Conservation (phyloP, 148 eudicot genomes). For the Fagopyrum tataricum region DNA sequence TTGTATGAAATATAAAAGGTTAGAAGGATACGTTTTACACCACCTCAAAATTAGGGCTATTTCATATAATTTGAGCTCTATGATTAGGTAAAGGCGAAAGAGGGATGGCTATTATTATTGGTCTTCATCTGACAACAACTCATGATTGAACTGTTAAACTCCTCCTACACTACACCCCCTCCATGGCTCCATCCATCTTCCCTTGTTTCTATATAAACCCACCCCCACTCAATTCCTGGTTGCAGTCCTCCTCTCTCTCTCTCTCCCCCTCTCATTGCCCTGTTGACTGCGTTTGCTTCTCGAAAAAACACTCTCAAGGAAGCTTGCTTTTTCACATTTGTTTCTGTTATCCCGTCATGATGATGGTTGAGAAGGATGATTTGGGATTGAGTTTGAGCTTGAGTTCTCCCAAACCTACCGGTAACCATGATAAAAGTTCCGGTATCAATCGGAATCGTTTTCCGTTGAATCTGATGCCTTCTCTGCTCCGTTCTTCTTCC, state of each 20-base stretch:
- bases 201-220: slow-evolving; percentile 10
- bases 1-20: too few relatives aligned
- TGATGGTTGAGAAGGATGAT: slow-evolving; percentile 12
- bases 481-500: not conserved
- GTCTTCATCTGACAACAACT: slow-evolving; percentile 2
- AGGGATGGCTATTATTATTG: too few relatives aligned
- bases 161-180: not conserved
- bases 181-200: not conserved
- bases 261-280: not conserved
- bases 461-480: slow-evolving; percentile 11
- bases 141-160: slow-evolving; percentile 15
- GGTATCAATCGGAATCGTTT: slow-evolving; percentile 1
- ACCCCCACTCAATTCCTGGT: not conserved
- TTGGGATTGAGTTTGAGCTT: slow-evolving; percentile 14
- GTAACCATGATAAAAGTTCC: not conserved
- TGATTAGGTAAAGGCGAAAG: too few relatives aligned
- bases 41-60: too few relatives aligned
- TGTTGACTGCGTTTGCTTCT: not conserved
- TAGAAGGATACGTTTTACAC: too few relatives aligned
- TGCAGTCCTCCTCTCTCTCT: not conserved
- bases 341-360: not conserved
- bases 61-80: too few relatives aligned
- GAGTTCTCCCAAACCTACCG: not conserved
- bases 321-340: not conserved
- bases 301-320: not conserved